Conservation (phyloP, 495 filamentous ascomycete genomes). For the Annulohypoxylon nitens region DNA sequence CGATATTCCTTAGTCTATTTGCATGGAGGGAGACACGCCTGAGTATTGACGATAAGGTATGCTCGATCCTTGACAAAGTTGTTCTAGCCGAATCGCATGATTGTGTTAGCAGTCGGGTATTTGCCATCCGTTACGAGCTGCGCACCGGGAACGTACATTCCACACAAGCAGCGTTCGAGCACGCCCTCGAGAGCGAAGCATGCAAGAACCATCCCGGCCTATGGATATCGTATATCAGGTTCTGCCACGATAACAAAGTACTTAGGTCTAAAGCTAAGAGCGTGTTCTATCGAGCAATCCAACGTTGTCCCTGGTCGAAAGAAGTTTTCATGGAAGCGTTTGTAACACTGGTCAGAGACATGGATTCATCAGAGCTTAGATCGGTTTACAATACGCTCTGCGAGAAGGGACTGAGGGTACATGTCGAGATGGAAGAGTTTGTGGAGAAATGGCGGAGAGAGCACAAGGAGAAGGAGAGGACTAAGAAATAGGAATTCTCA, state of each 20-base stretch:
- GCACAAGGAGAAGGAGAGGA: slow-evolving; percentile 34
- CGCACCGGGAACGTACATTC: slow-evolving; percentile 70
- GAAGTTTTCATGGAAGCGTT: slow-evolving; percentile 75
- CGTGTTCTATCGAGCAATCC: slow-evolving; percentile 77
- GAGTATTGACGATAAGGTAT: slow-evolving; percentile 78
- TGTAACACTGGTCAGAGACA: slow-evolving; percentile 39
- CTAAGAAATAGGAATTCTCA: neutral
- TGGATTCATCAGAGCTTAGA: slow-evolving; percentile 65
- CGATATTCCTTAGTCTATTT: slow-evolving; percentile 78
- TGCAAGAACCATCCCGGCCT: slow-evolving; percentile 61
- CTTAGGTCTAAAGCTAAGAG: slow-evolving; percentile 54
- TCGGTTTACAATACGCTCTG: slow-evolving; percentile 60
- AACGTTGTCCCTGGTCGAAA: slow-evolving; percentile 82
- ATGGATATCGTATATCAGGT: slow-evolving; percentile 78
- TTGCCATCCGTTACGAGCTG: slow-evolving; percentile 77
- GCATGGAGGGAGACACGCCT: slow-evolving; percentile 77
- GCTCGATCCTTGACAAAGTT: slow-evolving; percentile 66
- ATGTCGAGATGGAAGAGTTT: slow-evolving; percentile 61
- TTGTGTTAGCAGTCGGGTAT: slow-evolving; percentile 69
- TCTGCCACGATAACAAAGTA: slow-evolving; percentile 51
- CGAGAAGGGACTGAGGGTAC: slow-evolving; percentile 58
- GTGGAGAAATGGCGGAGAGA: slow-evolving; percentile 48
- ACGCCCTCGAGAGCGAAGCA: slow-evolving; percentile 65
- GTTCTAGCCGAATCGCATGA: slow-evolving; percentile 58
- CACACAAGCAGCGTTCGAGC: slow-evolving; percentile 76